phyloP scores from a whole-genome alignment of 805 yeast species.

The Metschnikowia henanensis region DNA sequence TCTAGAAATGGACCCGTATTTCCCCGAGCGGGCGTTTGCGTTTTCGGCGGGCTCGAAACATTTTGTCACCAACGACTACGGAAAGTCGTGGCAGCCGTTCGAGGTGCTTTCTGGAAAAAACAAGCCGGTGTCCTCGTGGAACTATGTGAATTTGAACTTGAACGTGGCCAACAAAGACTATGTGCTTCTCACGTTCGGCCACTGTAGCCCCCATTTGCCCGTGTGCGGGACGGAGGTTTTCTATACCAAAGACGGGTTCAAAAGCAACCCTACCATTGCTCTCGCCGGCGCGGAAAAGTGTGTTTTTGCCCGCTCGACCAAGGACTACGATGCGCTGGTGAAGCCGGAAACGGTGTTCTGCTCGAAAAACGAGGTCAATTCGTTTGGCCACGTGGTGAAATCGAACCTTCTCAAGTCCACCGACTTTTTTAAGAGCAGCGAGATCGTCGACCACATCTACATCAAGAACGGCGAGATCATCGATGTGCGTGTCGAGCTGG shows the following conservation, averaged over 20 bases:
- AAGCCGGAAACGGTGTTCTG: slow-evolving; percentile 30
- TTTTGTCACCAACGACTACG: slow-evolving; percentile 49
- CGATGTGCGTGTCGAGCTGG: slow-evolving; percentile 37
- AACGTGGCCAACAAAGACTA: slow-evolving; percentile 38
- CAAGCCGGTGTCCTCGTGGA: slow-evolving; percentile 8
- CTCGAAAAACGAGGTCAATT: slow-evolving; percentile 32
- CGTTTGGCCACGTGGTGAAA: slow-evolving; percentile 39
- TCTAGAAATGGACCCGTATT: slow-evolving; percentile 33
- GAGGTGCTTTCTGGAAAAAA: slow-evolving; percentile 25
- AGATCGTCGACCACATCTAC: slow-evolving; percentile 22
- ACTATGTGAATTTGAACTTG: slow-evolving; percentile 20
- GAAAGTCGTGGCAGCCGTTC: slow-evolving; percentile 45
- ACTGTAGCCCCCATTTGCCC: slow-evolving; percentile 23
- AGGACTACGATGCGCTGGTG: slow-evolving; percentile 22
- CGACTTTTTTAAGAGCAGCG: slow-evolving; percentile 42
- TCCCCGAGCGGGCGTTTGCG: slow-evolving; percentile 43
- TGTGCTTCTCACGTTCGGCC: slow-evolving; percentile 28
- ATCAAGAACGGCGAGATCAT: slow-evolving; percentile 33
- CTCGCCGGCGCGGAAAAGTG: slow-evolving; percentile 28
- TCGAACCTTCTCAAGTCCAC: slow-evolving; percentile 39
- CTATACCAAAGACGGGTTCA: slow-evolving; percentile 46
- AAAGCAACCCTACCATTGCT: slow-evolving; percentile 31
- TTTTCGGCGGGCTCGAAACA: slow-evolving; percentile 32
- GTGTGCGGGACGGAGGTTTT: slow-evolving; percentile 29
- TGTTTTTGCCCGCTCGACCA: slow-evolving; percentile 31